Evolutionary conservation across 192 early-diverging fungal genomes (phyloP).

Genomic region (Tieghemiomyces parasiticus): DNA sequence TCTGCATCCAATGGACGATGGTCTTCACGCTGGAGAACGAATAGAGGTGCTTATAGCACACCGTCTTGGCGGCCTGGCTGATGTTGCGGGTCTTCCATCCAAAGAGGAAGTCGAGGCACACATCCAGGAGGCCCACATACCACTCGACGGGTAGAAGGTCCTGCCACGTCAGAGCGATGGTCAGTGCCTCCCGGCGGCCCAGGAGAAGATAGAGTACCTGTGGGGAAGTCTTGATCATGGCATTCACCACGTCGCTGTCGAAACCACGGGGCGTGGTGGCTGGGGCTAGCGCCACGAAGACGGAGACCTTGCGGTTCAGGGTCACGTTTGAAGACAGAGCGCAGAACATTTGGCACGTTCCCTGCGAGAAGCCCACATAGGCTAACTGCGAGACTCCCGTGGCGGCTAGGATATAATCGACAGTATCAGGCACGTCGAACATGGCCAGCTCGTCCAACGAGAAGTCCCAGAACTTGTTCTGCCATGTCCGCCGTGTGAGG

Average conservation of each 20-base stretch:
- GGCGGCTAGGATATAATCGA: conserved; percentile 73
- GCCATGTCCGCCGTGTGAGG: conserved; percentile 38
- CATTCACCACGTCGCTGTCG: conserved; percentile 63
- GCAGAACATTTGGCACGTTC: conserved; percentile 79
- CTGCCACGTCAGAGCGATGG: conserved; percentile 74
- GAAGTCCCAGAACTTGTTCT: conserved; percentile 83
- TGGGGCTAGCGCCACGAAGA: conserved; percentile 85
- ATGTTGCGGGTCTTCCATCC: conserved; percentile 61
- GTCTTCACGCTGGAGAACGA: conserved; percentile 79
- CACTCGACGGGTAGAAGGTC: conserved; percentile 54
- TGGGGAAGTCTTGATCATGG: conserved; percentile 70
- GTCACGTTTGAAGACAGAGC: conserved; percentile 59
- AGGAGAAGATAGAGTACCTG: conserved; percentile 77
- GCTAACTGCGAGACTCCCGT: conserved; percentile 69
- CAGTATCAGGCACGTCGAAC: conserved; percentile 70
- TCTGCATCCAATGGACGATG: conserved; percentile 95
- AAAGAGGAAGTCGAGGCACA: conserved; percentile 59
- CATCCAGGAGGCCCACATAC: conserved; percentile 58
- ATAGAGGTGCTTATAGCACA: conserved; percentile 76
- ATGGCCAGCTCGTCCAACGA: conserved; percentile 82
- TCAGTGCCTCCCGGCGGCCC: conserved; percentile 69
- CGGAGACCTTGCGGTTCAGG: conserved; percentile 71
- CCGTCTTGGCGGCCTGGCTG: conserved; percentile 54
- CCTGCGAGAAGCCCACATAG: conserved; percentile 97
- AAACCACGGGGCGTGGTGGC: conserved; percentile 73